Evolutionary conservation across 2,329 filamentous ascomycete genomes (phyloP), one percentile per base, ranked within the genome.

Genomic region (Lecanicillium sp.): DNA sequence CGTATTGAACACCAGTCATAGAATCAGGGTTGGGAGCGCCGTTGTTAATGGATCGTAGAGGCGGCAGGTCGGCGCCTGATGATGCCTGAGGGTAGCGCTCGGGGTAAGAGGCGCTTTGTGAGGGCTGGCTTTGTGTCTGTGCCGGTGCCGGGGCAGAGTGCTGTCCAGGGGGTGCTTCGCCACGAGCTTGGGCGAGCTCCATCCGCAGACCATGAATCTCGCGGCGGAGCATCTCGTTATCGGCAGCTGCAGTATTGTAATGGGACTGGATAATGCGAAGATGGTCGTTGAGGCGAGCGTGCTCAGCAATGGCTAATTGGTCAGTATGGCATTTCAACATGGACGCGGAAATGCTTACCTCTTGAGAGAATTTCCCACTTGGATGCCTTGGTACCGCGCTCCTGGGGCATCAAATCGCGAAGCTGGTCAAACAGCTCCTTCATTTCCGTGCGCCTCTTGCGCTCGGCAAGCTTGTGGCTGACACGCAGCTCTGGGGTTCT

Each of bases 281-380:
- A 20, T 60, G 60, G 10, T 75, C 74, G 19, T 53, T 54, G 41
- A 76, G 72, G 33, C 72, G 66, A 48, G 77, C 70, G 47, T 81
- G 74, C 49, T 81, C 77, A 17, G 71, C 64, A 42, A 81, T 81
- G 14, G 77, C 77, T 80, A 44, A 25, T n/a, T 12, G 11, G 39
- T 49, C n/a, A 30, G 28, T 39, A n/a, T 31, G 15, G 28, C 17
- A 30, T 19, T 17, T 13, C 3, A 19, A 42, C 13, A 10, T 5
- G 19, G 27, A 14, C n/a, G 29, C 6, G 28, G 1, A n/a, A 15
- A n/a, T 5, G 56, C 72, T 45, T 65, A 89, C 86, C 84, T 69
- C 90, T 90, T 3, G 84, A 88, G 13, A 94, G 57, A 35, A 90
- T 88, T 51, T 94, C 86, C 86, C 86, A 94, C 51, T 94, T 94